A percentile compares a stretch with the other conserved stretches of the same genome.
phyloP scores from a whole-genome alignment of 2,329 filamentous ascomycete genomes.

The Epichloe sibirici region DNA sequence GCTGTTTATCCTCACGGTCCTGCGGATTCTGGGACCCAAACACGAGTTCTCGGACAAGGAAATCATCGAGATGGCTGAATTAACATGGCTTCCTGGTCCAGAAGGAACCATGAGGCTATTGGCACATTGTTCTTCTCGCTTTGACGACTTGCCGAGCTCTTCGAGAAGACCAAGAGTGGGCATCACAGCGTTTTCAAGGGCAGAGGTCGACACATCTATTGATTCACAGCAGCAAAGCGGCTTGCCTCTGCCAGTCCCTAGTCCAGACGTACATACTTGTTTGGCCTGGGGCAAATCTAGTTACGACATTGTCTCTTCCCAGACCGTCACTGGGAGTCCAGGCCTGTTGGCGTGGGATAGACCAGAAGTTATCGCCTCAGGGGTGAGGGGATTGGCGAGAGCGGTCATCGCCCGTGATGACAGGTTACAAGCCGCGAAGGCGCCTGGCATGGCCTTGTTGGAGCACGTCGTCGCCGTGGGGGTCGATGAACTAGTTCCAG shows the following conservation, averaged over 20 bases:
- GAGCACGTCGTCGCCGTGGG: slow-evolving; percentile 24
- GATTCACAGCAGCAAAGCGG: not conserved
- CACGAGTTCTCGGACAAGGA: slow-evolving; percentile 35
- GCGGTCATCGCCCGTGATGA: slow-evolving; percentile 25
- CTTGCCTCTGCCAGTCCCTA: slow-evolving; percentile 12
- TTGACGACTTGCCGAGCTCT: slow-evolving; percentile 14
- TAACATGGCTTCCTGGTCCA: slow-evolving; percentile 56
- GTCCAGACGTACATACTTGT: slow-evolving; percentile 26
- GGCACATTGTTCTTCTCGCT: slow-evolving; percentile 29
- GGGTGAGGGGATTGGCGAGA: slow-evolving; percentile 28
- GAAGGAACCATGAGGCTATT: slow-evolving; percentile 47
- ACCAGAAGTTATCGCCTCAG: slow-evolving; percentile 31
- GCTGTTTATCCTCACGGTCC: slow-evolving; percentile 37
- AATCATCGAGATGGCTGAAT: slow-evolving; percentile 46
- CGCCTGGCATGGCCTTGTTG: slow-evolving; percentile 17
- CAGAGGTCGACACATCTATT: slow-evolving; percentile 11
- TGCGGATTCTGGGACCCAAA: slow-evolving; percentile 29
- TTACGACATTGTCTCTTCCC: slow-evolving; percentile 31
- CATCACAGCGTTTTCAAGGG: slow-evolving; percentile 35
- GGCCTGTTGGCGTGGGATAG: slow-evolving; percentile 37
- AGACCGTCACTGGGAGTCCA: slow-evolving; percentile 26
- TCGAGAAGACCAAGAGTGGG: slow-evolving; percentile 26
- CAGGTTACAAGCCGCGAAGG: slow-evolving; percentile 20
- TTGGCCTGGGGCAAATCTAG: slow-evolving; percentile 34
- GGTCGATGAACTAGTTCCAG: slow-evolving; percentile 9